phyloP scores from a whole-genome alignment of 2,329 filamentous ascomycete genomes.

The Scedosporium aurantiacum region DNA sequence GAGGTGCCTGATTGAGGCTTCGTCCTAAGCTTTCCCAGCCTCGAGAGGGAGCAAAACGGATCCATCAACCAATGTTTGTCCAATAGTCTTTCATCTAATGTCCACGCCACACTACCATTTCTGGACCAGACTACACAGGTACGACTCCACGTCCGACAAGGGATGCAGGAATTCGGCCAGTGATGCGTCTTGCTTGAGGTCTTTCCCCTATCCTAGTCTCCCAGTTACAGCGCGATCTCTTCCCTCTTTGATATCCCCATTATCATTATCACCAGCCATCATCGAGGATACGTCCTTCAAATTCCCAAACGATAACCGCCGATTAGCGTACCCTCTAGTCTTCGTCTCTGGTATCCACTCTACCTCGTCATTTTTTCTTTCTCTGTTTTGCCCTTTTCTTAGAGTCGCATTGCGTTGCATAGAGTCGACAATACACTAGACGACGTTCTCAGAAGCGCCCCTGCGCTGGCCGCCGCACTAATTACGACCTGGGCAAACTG shows the following conservation, averaged over 20 bases:
- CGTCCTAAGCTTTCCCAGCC: not conserved
- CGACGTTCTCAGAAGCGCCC: too few species aligned
- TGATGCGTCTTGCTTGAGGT: not conserved
- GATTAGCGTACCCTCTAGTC: not conserved
- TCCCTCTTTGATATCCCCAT: too few species aligned
- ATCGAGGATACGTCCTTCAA: too few species aligned
- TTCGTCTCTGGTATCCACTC: not conserved
- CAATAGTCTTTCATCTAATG: not conserved
- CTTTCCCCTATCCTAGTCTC: not conserved
- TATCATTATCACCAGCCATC: too few species aligned
- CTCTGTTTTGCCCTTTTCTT: not conserved
- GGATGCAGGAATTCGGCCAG: not conserved
- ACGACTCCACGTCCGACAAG: not conserved
- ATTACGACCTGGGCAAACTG: not conserved
- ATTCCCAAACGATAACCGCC: not conserved
- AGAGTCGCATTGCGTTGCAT: not conserved
- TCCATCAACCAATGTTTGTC: not conserved
- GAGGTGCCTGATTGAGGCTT: too few species aligned
- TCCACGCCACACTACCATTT: not conserved
- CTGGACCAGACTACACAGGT: not conserved
- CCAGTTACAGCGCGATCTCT: too few species aligned
- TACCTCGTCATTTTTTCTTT: not conserved
- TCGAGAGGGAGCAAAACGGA: not conserved
- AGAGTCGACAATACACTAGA: too few species aligned
- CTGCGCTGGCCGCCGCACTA: too few species aligned